These are phyloP conservation scores for Phytophthora pini DNA, from an alignment of 352 stramenopile genomes.

Conservation along the genomic window DNA sequence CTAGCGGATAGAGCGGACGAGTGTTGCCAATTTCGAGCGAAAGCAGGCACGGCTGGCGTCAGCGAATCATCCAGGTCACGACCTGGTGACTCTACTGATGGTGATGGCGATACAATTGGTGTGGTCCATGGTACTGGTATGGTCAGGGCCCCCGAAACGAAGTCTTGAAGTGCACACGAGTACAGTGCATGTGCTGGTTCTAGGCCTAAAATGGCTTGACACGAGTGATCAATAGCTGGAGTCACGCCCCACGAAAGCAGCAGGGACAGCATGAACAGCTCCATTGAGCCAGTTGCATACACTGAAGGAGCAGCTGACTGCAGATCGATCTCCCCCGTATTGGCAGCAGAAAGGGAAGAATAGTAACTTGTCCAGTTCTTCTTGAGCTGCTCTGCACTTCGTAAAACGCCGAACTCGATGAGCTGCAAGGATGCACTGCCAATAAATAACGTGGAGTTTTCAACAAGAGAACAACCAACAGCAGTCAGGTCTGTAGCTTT, in stretches of 20 bases:
- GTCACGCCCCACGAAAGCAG: constrained; percentile 78
- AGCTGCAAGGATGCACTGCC: constrained; percentile 64
- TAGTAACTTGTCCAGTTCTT: constrained; percentile 75
- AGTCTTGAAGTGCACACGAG: constrained; percentile 72
- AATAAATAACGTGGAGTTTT: constrained; percentile 62
- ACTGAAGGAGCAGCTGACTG: constrained; percentile 33
- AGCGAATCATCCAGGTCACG: not conserved
- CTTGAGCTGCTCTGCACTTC: constrained; percentile 74
- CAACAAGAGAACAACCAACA: constrained; percentile 28
- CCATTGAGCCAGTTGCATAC: constrained; percentile 75
- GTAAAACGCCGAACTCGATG: constrained; percentile 70
- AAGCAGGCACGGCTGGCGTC: constrained; percentile 28
- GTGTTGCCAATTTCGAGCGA: constrained; percentile 76
- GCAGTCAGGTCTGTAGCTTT: not conserved
- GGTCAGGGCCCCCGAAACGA: constrained; percentile 61
- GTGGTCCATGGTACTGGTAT: constrained; percentile 73
- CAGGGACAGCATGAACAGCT: constrained; percentile 75
- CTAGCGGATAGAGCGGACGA: constrained; percentile 73
- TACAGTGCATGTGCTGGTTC: constrained; percentile 57
- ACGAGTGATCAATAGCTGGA: constrained; percentile 72
- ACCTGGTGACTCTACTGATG: not conserved
- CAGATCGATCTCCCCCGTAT: not conserved
- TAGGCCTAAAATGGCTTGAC: constrained; percentile 61
- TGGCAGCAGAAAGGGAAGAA: constrained; percentile 29
- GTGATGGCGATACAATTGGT: constrained; percentile 1